Evolutionary conservation across 2,329 filamentous ascomycete genomes (phyloP).

Genomic region (Xylariaceae sp.): DNA sequence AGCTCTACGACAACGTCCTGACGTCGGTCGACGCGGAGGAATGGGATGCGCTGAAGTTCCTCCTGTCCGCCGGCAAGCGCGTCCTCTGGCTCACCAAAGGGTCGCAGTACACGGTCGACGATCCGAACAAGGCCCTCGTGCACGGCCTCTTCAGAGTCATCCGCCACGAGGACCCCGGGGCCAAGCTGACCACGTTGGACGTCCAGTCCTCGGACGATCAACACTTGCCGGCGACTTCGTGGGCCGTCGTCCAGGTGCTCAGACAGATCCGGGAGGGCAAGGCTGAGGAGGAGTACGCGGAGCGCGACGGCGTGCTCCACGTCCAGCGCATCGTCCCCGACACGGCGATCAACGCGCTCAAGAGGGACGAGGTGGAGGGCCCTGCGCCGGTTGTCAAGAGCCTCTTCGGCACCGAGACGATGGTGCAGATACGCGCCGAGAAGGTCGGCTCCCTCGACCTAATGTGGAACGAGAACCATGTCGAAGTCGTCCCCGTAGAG

Average conservation of each 20-base stretch:
- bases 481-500: background rate
- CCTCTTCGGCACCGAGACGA: background rate
- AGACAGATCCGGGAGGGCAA: no score
- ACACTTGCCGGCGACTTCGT: no score
- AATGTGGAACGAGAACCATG: background rate
- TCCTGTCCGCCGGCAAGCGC: constrained; percentile 27
- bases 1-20: no score
- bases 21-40: constrained; percentile 10
- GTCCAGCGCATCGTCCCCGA: background rate
- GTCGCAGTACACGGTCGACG: constrained; percentile 12
- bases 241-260: no score
- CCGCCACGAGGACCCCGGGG: constrained; percentile 14
- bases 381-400: background rate
- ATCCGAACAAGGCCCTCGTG: constrained; percentile 18
- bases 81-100: constrained; percentile 6
- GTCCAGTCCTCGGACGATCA: background rate
- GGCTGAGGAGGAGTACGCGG: background rate
- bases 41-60: constrained; percentile 20
- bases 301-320: background rate
- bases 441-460: background rate
- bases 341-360: background rate
- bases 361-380: background rate
- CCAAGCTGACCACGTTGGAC: background rate
- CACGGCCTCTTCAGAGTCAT: constrained; percentile 21
- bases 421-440: background rate